Conservation (phyloP, 805 yeast genomes). For the Jamesozyma gamospora region DNA sequence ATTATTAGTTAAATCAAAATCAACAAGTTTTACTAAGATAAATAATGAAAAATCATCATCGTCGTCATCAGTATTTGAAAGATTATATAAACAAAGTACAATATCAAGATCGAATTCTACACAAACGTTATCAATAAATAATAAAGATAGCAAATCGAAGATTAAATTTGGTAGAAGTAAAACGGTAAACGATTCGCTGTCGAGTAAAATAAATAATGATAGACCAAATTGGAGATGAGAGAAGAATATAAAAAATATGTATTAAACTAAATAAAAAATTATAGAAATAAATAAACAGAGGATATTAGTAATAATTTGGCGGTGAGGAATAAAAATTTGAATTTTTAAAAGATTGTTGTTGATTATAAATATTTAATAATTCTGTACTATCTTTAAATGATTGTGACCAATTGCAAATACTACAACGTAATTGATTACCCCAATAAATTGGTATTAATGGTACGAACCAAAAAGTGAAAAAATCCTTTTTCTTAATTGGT, state of each 20-base stretch:
- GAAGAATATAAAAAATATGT: not conserved
- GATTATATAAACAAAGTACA: conserved; percentile 16
- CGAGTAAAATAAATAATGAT: not conserved
- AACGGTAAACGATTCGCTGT: conserved; percentile 10
- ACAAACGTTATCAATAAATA: conserved; percentile 1
- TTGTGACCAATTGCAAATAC: conserved; percentile 42
- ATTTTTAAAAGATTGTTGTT: conserved; percentile 4
- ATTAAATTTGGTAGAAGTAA: conserved; percentile 9
- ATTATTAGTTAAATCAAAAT: too few species aligned
- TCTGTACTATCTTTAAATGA: conserved; percentile 27
- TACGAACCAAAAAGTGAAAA: conserved; percentile 43
- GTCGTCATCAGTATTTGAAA: conserved; percentile 18
- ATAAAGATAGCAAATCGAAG: not conserved
- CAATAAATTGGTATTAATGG: conserved; percentile 46
- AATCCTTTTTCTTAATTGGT: conserved; percentile 43
- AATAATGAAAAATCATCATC: too few species aligned
- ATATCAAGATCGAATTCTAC: conserved; percentile 16
- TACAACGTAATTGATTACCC: conserved; percentile 42
- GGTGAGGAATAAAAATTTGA: not conserved
- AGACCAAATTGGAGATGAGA: not conserved
- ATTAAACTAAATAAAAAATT: too few species aligned
- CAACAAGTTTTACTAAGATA: too few species aligned
- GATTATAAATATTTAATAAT: conserved; percentile 21
- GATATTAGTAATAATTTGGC: too few species aligned
- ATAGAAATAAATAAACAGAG: not conserved